These are phyloP conservation scores for Diplotaxis tenuifolia DNA, from an alignment of 345 rosid species.

Conservation along the genomic window DNA sequence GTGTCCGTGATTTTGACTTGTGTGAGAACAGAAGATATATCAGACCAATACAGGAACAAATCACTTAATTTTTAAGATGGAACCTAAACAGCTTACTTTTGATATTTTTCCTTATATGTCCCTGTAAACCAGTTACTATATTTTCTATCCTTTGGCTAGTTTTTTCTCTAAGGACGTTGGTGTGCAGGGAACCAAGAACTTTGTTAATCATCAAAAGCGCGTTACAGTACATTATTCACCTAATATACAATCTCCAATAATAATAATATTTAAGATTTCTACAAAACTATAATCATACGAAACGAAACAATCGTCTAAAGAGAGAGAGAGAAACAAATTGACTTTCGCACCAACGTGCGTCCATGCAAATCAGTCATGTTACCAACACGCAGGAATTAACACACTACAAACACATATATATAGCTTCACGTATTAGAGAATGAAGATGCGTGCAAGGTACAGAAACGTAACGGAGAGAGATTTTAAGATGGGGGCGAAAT, in stretches of 20 bases:
- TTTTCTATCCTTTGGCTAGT: background rate
- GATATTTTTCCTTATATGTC: background rate
- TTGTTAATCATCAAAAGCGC: background rate
- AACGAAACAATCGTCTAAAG: background rate
- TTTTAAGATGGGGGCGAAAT: constrained; percentile 43
- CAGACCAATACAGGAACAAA: background rate
- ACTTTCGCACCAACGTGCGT: constrained; percentile 42
- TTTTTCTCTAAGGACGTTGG: background rate
- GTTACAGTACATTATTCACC: background rate
- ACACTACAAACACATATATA: background rate
- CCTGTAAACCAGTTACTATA: background rate
- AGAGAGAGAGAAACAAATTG: constrained; percentile 11
- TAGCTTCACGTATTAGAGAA: background rate
- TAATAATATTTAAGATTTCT: background rate
- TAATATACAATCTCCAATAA: background rate
- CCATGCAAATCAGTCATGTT: constrained; percentile 38
- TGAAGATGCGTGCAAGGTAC: constrained; percentile 4
- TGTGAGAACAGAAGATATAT: background rate
- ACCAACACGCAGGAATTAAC: background rate
- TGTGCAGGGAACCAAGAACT: background rate
- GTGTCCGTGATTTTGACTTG: background rate
- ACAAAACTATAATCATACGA: background rate
- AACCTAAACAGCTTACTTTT: background rate
- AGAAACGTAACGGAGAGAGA: background rate
- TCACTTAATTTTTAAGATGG: background rate